Evolutionary conservation across 345 rosid species (phyloP).

Genomic region (Raphanus sativus): DNA sequence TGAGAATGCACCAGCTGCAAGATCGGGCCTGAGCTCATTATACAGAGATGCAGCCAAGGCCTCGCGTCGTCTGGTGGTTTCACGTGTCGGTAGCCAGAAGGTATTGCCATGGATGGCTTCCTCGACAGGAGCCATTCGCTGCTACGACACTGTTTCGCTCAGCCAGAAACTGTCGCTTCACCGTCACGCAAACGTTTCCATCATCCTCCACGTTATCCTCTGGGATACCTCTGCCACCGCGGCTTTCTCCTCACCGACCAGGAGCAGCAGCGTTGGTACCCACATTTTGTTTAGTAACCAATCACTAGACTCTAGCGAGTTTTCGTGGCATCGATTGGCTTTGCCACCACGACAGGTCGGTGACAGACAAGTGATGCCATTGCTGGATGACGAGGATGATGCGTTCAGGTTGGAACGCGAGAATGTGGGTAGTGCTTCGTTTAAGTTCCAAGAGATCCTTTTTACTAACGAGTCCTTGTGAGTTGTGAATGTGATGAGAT

Average conservation of each 20-base stretch:
- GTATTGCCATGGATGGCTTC: conserved; percentile 93
- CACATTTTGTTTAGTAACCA: conserved; percentile 34
- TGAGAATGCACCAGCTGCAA: conserved; percentile 61
- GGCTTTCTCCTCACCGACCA: conserved; percentile 36
- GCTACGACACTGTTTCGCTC: conserved; percentile 78
- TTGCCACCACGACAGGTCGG: conserved; percentile 43
- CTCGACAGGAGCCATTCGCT: conserved; percentile 82
- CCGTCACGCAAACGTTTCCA: conserved; percentile 76
- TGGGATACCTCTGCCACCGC: conserved; percentile 55
- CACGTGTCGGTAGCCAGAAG: conserved; percentile 77
- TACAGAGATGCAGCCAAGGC: conserved; percentile 62
- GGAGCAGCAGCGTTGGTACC: conserved; percentile 22
- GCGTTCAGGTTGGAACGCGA: conserved; percentile 48
- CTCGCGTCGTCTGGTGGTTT: conserved; percentile 61
- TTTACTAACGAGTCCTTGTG: conserved; percentile 51
- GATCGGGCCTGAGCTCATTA: conserved; percentile 67
- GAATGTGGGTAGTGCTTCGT: conserved; percentile 74
- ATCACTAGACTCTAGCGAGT: conserved; percentile 32
- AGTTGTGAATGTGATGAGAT: conserved; percentile 27
- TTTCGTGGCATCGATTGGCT: conserved; percentile 30
- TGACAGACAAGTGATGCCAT: conserved; percentile 66
- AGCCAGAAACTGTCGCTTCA: conserved; percentile 93
- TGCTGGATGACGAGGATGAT: conserved; percentile 37
- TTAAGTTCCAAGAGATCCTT: conserved; percentile 77
- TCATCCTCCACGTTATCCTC: conserved; percentile 62